These are phyloP conservation scores for Colletotrichum sp. DNA, from an alignment of 2,329 filamentous ascomycete species.

Conservation along the genomic window DNA sequence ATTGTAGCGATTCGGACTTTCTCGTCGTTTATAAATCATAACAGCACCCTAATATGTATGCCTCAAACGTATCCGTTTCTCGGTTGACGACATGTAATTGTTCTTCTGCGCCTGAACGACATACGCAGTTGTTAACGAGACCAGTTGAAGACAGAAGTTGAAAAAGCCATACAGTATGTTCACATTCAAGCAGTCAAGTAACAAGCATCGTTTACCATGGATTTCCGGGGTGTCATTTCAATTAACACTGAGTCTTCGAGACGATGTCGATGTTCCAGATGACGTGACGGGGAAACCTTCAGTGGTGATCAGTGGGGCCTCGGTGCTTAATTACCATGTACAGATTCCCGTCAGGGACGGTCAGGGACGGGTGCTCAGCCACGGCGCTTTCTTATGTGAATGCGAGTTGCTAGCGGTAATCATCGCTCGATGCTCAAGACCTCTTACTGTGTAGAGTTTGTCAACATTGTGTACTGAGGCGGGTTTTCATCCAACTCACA, in stretches of 20 bases:
- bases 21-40: rapidly evolving
- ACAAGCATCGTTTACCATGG: not conserved
- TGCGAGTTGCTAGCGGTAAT: not conserved
- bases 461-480: not conserved
- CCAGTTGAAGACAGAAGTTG: not conserved
- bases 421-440: not conserved
- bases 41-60: not conserved
- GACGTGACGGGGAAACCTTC: not conserved
- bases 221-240: not conserved
- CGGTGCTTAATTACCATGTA: not conserved
- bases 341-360: not conserved
- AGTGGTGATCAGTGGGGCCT: not conserved
- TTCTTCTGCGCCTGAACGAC: not conserved
- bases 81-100: not conserved
- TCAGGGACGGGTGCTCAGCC: not conserved
- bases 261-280: not conserved
- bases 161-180: not conserved
- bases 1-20: not conserved
- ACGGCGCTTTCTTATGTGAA: not conserved
- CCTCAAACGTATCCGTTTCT: not conserved
- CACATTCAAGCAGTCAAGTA: too few species aligned
- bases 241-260: not conserved
- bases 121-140: not conserved
- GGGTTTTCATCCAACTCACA: not conserved
- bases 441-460: rapidly evolving